These are phyloP conservation scores for Crassisporium funariophilum DNA, from an alignment of 768 basidiomycete species.

Conservation along the genomic window DNA sequence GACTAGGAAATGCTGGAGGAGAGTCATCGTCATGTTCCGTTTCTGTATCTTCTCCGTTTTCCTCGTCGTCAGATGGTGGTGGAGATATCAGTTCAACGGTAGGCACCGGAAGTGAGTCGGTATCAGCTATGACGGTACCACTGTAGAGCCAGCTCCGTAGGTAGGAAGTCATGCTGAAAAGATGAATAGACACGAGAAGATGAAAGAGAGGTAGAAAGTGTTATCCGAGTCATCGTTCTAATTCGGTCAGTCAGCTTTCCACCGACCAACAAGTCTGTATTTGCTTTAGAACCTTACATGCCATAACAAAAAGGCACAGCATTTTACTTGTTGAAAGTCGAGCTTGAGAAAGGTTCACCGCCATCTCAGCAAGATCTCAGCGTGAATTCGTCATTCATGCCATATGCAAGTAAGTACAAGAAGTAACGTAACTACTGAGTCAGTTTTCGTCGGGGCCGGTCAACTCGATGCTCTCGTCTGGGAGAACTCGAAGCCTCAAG, in stretches of 20 bases:
- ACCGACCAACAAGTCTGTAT: too few relatives aligned
- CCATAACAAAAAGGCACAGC: too few relatives aligned
- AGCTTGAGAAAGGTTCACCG: too few relatives aligned
- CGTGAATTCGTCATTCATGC: too few relatives aligned
- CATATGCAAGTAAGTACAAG: too few relatives aligned
- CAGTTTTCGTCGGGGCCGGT: too few relatives aligned
- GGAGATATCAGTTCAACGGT: conserved; percentile 40
- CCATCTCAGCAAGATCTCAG: too few relatives aligned
- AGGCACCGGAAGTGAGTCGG: conserved; percentile 29
- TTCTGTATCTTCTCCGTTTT: conserved; percentile 35
- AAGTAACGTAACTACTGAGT: too few relatives aligned
- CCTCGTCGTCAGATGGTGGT: conserved; percentile 44
- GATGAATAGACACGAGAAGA: conserved; percentile 10
- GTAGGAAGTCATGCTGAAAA: conserved; percentile 53
- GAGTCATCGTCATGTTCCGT: conserved; percentile 50
- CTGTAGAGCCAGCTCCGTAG: conserved; percentile 59
- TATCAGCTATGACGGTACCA: conserved; percentile 31
- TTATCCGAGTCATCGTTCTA: not conserved
- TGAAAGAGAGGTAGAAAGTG: conserved; percentile 3
- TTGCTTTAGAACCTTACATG: too few relatives aligned
- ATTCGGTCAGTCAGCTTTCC: too few relatives aligned
- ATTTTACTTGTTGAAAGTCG: too few relatives aligned
- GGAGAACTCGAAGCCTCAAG: not conserved
- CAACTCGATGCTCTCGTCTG: too few relatives aligned
- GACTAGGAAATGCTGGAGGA: conserved; percentile 75